Conservation (phyloP, 768 basidiomycete genomes). For the Boletellus sp. region DNA sequence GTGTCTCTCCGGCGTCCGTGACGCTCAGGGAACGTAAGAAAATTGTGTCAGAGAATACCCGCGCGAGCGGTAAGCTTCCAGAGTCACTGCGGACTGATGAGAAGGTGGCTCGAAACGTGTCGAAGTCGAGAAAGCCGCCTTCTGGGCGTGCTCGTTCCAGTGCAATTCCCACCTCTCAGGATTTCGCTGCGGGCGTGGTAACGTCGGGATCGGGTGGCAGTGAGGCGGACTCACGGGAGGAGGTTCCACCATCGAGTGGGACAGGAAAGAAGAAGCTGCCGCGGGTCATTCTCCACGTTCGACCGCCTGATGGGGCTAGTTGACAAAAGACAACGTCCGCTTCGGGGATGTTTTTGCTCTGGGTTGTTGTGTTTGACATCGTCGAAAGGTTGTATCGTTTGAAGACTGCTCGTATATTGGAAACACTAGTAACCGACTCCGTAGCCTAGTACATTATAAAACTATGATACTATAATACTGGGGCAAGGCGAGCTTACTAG, state of each 20-base stretch:
- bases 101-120: not conserved
- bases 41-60: not conserved
- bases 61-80: not conserved
- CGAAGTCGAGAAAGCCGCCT: not conserved
- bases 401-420: too few species aligned
- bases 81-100: not conserved
- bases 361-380: not conserved
- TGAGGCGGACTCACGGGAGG: not conserved
- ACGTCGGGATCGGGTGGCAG: not conserved
- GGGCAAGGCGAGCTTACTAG: too few species aligned
- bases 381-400: too few species aligned
- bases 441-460: too few species aligned
- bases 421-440: too few species aligned
- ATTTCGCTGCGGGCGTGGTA: not conserved
- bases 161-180: not conserved
- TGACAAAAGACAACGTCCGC: not conserved
- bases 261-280: conserved; percentile 51
- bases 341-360: too few species aligned
- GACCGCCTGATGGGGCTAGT: conserved; percentile 28
- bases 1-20: conserved; percentile 38
- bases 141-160: not conserved
- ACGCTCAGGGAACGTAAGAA: conserved; percentile 50
- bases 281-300: conserved; percentile 54
- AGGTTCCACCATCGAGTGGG: conserved; percentile 4
- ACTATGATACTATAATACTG: too few species aligned